Evolutionary conservation across 148 eudicot genomes (phyloP).

Genomic region (Fagopyrum tataricum): DNA sequence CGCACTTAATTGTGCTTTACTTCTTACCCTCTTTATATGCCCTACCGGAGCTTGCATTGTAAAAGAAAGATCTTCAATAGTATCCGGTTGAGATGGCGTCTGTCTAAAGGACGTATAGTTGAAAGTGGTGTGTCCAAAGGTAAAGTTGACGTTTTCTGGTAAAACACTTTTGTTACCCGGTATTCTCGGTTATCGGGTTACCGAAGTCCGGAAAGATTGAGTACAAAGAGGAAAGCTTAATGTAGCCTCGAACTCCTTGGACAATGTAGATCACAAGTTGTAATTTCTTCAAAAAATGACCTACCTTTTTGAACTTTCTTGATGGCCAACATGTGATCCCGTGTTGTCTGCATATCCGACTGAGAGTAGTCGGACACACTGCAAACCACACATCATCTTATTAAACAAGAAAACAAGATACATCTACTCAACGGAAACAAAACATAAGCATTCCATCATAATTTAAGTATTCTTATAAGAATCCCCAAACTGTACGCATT

Average conservation of each 20-base stretch:
- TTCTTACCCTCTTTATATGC: not conserved
- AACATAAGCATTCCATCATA: too few species aligned
- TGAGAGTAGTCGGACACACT: constrained; percentile 45
- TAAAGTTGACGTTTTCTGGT: too few species aligned
- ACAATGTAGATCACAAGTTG: constrained; percentile 68
- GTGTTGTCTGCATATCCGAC: constrained; percentile 90
- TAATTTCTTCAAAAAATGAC: constrained; percentile 69
- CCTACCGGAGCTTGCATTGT: not conserved
- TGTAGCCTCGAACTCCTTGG: constrained; percentile 37
- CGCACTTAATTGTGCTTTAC: not conserved
- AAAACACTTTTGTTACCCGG: not conserved
- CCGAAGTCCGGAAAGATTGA: not conserved
- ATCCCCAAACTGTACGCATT: too few species aligned
- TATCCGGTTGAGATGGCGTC: not conserved
- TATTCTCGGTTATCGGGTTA: not conserved
- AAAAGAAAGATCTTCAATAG: not conserved
- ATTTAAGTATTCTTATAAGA: too few species aligned
- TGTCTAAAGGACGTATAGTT: not conserved
- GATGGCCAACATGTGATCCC: constrained; percentile 96
- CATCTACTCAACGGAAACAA: not conserved
- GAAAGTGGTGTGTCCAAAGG: not conserved
- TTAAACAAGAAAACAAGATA: too few species aligned
- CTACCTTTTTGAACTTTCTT: constrained; percentile 83
- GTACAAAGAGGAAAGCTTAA: not conserved
- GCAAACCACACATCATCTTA: not conserved